A percentile compares a stretch with the other conserved stretches of the same genome.
Conservation (phyloP, 2,329 filamentous ascomycete genomes). For the Talaromyces sp. region DNA sequence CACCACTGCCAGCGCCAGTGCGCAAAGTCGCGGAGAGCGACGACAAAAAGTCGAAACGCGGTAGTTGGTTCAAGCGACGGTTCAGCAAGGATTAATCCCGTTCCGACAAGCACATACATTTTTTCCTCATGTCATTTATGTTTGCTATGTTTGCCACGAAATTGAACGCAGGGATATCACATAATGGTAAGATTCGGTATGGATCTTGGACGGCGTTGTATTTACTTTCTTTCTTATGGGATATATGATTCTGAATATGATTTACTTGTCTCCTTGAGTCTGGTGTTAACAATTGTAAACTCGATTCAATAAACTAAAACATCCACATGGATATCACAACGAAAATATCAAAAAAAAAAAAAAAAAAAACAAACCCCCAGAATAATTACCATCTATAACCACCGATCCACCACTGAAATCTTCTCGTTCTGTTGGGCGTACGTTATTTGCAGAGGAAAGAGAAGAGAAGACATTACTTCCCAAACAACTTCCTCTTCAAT, state of each 20-base stretch:
- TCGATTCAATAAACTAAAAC: neutral
- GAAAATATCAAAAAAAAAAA: neutral
- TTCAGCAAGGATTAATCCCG: conserved; percentile 53
- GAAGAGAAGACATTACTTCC: conserved; percentile 18
- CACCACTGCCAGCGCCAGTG: conserved; percentile 4
- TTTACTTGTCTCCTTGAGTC: neutral
- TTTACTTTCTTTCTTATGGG: neutral
- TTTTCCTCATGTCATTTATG: conserved; percentile 1
- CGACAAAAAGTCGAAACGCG: conserved; percentile 50
- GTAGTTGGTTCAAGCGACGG: conserved; percentile 80
- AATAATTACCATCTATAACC: neutral
- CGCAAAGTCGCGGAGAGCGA: conserved; percentile 13
- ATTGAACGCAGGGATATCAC: conserved; percentile 2
- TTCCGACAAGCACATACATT: neutral
- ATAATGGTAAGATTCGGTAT: neutral
- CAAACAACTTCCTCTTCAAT: conserved; percentile 43
- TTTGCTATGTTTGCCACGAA: neutral
- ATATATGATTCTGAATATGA: neutral
- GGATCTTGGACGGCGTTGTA: neutral
- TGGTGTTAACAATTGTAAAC: neutral
- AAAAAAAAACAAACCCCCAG: too few relatives aligned
- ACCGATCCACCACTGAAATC: too few relatives aligned
- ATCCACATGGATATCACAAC: neutral
- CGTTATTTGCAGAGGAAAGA: neutral
- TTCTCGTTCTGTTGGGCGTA: too few relatives aligned